phyloP scores from a whole-genome alignment of 2,329 filamentous ascomycete genomes.

The Calonectria hongkongensis region DNA sequence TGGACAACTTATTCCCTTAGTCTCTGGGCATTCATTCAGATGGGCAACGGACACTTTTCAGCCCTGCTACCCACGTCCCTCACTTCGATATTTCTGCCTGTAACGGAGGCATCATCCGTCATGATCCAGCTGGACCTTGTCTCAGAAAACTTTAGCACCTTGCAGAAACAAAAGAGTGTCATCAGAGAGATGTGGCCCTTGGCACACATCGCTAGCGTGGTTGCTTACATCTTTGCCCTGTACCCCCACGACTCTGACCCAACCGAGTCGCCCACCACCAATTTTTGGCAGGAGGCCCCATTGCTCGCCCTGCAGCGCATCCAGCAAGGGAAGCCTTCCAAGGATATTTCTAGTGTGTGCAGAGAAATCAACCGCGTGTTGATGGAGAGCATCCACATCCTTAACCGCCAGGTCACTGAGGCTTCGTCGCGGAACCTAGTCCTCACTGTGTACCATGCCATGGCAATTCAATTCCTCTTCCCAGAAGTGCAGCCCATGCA shows the following conservation, averaged over 20 bases:
- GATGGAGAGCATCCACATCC: slow-evolving; percentile 52
- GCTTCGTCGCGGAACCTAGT: slow-evolving; percentile 53
- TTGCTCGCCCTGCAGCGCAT: slow-evolving; percentile 48
- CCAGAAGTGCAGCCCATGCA: slow-evolving; percentile 46
- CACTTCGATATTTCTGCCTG: slow-evolving; percentile 55
- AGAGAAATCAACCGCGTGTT: slow-evolving; percentile 55
- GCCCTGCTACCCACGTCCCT: slow-evolving; percentile 50
- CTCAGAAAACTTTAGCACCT: slow-evolving; percentile 61
- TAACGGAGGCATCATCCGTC: slow-evolving; percentile 55
- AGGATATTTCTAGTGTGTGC: slow-evolving; percentile 50
- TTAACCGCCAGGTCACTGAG: slow-evolving; percentile 50
- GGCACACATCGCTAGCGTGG: slow-evolving; percentile 57
- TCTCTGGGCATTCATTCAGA: slow-evolving; percentile 62
- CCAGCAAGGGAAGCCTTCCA: slow-evolving; percentile 48
- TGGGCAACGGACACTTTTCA: slow-evolving; percentile 54
- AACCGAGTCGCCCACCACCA: slow-evolving; percentile 41
- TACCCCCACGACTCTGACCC: slow-evolving; percentile 47
- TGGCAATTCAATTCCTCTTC: slow-evolving; percentile 60
- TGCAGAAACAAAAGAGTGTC: slow-evolving; percentile 59
- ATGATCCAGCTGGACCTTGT: slow-evolving; percentile 59
- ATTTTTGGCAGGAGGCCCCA: slow-evolving; percentile 50
- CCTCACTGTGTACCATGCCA: slow-evolving; percentile 58
- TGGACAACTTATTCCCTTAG: slow-evolving; percentile 63
- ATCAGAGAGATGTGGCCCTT: slow-evolving; percentile 61
- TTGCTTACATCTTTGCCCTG: slow-evolving; percentile 56